Percentiles rank a stretch among this genome's conserved stretches.
phyloP scores from a whole-genome alignment of 441 rosid genomes.

The Syzygium malaccense region DNA sequence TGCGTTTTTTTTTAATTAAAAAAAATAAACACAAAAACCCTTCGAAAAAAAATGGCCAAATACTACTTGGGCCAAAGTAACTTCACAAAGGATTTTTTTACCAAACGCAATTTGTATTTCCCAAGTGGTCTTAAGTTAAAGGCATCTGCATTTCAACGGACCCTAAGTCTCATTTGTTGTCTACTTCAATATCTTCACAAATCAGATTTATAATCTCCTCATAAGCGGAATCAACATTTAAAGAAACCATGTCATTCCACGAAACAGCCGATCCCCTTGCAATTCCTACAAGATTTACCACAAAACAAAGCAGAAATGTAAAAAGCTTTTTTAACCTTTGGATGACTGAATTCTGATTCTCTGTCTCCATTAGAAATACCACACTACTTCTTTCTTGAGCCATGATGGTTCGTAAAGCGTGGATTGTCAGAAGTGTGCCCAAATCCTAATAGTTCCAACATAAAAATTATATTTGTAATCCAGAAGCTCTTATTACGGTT shows the following conservation, averaged over 20 bases:
- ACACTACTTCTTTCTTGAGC: neutral
- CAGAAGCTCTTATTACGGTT: neutral
- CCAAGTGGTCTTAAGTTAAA: no score
- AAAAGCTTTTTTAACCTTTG: neutral
- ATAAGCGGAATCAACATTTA: neutral
- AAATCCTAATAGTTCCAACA: neutral
- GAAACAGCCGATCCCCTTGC: neutral
- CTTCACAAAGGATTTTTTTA: no score
- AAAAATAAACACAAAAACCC: no score
- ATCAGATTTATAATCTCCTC: neutral
- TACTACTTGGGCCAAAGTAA: no score
- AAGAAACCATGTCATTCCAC: neutral
- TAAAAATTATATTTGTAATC: neutral
- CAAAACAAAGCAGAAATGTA: neutral
- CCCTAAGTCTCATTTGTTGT: neutral
- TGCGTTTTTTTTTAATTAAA: no score
- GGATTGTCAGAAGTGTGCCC: neutral
- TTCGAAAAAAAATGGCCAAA: no score
- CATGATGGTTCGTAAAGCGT: rapidly evolving
- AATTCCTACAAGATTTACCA: neutral
- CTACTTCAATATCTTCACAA: neutral
- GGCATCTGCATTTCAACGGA: no score
- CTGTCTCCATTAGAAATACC: neutral
- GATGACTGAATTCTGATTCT: neutral
- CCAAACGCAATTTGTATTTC: no score